These are phyloP conservation scores for Fusarium protoensiforme DNA, from an alignment of 2,329 filamentous ascomycete species.

Conservation along the genomic window DNA sequence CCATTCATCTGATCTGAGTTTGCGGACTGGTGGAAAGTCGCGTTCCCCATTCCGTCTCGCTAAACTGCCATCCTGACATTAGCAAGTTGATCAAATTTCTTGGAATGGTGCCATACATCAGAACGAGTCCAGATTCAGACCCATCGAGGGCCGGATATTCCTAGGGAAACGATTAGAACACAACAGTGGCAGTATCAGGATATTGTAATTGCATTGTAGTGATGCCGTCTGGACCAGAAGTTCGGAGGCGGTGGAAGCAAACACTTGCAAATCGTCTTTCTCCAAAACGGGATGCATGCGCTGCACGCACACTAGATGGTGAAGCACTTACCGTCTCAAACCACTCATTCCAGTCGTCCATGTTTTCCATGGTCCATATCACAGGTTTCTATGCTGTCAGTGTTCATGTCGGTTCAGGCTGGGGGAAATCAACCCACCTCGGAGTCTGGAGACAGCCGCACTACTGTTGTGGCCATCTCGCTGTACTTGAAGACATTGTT, in stretches of 20 bases:
- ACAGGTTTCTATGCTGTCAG: neutral
- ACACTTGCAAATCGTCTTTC: too few species aligned
- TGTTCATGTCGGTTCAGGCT: neutral
- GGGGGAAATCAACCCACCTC: neutral
- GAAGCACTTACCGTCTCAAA: neutral
- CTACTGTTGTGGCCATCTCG: neutral
- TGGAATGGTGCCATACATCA: neutral
- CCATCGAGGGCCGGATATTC: slow-evolving; percentile 2
- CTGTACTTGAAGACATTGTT: neutral
- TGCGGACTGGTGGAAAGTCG: neutral
- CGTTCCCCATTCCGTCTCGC: neutral
- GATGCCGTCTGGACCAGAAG: neutral
- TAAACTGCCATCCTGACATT: neutral
- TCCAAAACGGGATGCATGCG: too few species aligned
- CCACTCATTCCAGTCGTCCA: neutral
- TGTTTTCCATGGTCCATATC: neutral
- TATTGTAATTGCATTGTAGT: neutral
- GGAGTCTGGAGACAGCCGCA: neutral
- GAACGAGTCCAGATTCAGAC: neutral
- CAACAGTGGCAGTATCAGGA: accelerated
- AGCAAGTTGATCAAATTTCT: neutral
- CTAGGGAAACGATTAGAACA: neutral
- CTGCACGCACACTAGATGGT: too few species aligned
- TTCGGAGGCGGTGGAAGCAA: too few species aligned
- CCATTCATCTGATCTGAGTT: neutral